Conservation (phyloP, 2,329 filamentous ascomycete species). For the Talaromyces piceae region DNA sequence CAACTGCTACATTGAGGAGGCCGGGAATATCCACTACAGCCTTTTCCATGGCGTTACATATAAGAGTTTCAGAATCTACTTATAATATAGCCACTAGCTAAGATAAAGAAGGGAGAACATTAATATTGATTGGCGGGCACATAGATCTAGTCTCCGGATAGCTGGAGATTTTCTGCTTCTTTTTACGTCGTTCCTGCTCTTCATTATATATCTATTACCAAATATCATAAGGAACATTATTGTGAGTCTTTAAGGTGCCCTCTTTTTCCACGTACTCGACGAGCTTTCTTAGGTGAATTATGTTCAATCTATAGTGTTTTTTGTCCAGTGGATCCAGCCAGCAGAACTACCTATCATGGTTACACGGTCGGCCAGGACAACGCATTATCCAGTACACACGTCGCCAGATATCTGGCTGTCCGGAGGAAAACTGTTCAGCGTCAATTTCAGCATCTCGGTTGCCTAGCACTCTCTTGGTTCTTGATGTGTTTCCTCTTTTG, state of each 20-base stretch:
- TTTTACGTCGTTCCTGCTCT: background rate
- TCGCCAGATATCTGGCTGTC: slow-evolving; percentile 9
- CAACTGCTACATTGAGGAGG: background rate
- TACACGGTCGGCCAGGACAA: slow-evolving; percentile 4
- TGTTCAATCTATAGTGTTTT: slow-evolving; percentile 1
- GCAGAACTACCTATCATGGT: background rate
- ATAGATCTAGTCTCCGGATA: background rate
- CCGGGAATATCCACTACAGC: background rate
- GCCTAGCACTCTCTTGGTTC: too few species aligned
- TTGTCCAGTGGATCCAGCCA: background rate
- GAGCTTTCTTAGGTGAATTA: background rate
- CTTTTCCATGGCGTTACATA: background rate
- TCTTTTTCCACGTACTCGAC: background rate
- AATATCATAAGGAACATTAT: background rate
- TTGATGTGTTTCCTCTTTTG: too few species aligned
- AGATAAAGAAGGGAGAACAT: background rate
- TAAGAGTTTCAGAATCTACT: background rate
- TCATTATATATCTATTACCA: background rate
- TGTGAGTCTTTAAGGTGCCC: background rate
- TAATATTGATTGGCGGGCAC: background rate
- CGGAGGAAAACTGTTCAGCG: slow-evolving; percentile 2
- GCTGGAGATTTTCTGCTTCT: background rate
- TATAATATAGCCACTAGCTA: background rate
- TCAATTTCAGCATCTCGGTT: slow-evolving; percentile 9
- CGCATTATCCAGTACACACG: slow-evolving; percentile 12